A percentile compares a stretch with the other conserved stretches of the same genome.
These are phyloP conservation scores for Eucalyptus guilfoylei DNA, from an alignment of 345 rosid genomes.

Conservation along the genomic window DNA sequence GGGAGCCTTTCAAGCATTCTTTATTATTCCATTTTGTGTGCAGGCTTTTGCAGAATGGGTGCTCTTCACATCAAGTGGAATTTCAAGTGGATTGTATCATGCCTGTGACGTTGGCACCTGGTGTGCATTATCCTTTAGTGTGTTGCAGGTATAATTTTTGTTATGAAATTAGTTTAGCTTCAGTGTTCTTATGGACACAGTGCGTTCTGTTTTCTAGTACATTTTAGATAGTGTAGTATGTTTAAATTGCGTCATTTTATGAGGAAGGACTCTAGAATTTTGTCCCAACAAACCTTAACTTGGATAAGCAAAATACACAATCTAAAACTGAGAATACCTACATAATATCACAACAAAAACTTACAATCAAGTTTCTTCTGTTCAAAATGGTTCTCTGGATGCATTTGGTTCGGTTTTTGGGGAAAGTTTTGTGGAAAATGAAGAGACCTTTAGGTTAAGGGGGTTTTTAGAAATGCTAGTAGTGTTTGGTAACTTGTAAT, in stretches of 20 bases:
- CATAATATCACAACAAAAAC: neutral
- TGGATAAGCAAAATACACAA: neutral
- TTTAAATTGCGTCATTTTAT: neutral
- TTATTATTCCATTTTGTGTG: neutral
- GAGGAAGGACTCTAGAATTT: neutral
- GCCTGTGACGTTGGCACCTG: constrained; percentile 96
- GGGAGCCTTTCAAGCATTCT: neutral
- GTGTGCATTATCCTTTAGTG: constrained; percentile 66
- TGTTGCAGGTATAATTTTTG: constrained; percentile 61
- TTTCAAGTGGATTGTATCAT: constrained; percentile 91
- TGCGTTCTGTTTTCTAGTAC: neutral
- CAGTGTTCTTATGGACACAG: neutral
- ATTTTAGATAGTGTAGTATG: neutral
- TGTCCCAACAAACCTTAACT: neutral
- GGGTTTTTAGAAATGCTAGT: neutral
- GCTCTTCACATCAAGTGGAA: constrained; percentile 77
- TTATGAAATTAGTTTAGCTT: neutral
- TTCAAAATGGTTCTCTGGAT: neutral
- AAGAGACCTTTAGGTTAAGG: neutral
- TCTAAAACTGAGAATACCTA: neutral
- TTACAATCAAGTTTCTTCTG: neutral
- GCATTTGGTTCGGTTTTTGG: neutral
- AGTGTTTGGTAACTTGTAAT: neutral
- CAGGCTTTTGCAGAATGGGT: constrained; percentile 98
- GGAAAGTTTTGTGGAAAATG: neutral